A percentile compares a stretch with the other conserved stretches of the same genome.
Evolutionary conservation across 208 protist species (phyloP).

Genomic region (Trypanosoma boissoni): DNA sequence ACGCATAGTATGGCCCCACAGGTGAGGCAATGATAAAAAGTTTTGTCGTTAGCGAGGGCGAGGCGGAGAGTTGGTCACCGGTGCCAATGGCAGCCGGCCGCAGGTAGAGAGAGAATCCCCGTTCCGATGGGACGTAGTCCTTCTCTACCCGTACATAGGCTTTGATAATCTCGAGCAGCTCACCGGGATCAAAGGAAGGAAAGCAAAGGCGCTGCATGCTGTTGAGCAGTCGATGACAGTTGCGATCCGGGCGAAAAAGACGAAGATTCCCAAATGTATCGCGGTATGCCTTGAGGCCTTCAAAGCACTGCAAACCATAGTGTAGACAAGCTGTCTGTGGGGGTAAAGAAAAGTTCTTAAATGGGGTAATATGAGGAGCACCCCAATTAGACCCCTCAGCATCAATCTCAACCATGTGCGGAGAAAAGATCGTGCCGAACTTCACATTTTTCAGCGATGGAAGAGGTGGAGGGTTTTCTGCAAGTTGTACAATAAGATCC

Average conservation of each 20-base stretch:
- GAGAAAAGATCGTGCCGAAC: conserved; percentile 95
- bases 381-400: conserved; percentile 83
- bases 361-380: conserved; percentile 65
- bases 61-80: conserved; percentile 64
- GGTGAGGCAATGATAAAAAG: conserved; percentile 96
- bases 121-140: conserved; percentile 90
- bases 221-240: conserved; percentile 88
- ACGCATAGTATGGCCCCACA: conserved; percentile 96
- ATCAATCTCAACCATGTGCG: conserved; percentile 96
- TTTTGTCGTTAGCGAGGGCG: conserved; percentile 37
- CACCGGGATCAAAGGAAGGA: conserved; percentile 86
- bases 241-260: conserved; percentile 97
- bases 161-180: conserved; percentile 91
- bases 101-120: conserved; percentile 98
- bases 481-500: conserved; percentile 14
- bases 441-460: conserved; percentile 51
- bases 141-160: conserved; percentile 92
- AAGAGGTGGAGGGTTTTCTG: conserved; percentile 47
- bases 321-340: conserved; percentile 92
- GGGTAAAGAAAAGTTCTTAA: conserved; percentile 80
- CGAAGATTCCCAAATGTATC: conserved; percentile 78
- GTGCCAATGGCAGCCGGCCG: conserved; percentile 96
- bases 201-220: conserved; percentile 91
- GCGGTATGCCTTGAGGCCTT: conserved; percentile 98
- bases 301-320: conserved; percentile 95